These are phyloP conservation scores for Claviceps sp. DNA, from an alignment of 2,329 filamentous ascomycete genomes.

Conservation along the genomic window DNA sequence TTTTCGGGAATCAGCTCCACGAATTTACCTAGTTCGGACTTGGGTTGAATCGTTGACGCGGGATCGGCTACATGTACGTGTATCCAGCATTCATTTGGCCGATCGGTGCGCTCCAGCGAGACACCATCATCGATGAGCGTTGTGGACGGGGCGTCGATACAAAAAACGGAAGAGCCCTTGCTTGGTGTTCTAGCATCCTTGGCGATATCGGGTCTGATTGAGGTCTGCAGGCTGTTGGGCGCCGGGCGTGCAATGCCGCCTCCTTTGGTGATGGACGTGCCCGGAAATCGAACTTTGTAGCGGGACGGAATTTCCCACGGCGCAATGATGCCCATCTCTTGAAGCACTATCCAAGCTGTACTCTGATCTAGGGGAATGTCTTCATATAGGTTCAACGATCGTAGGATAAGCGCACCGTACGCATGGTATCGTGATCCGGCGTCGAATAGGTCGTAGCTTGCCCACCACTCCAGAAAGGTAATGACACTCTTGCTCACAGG, in stretches of 20 bases:
- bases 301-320: slow-evolving; percentile 58
- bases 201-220: slow-evolving; percentile 29
- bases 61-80: slow-evolving; percentile 71
- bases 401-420: slow-evolving; percentile 51
- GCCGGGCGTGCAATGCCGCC: slow-evolving; percentile 26
- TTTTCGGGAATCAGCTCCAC: slow-evolving; percentile 47
- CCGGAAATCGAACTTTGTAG: slow-evolving; percentile 45
- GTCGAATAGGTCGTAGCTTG: slow-evolving; percentile 41
- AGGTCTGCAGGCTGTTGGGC: slow-evolving; percentile 20
- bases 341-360: slow-evolving; percentile 50
- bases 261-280: slow-evolving; percentile 27
- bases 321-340: slow-evolving; percentile 59
- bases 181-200: slow-evolving; percentile 43
- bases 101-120: slow-evolving; percentile 49
- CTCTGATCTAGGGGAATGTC: slow-evolving; percentile 29
- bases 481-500: slow-evolving; percentile 36
- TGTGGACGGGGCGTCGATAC: slow-evolving; percentile 55
- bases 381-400: slow-evolving; percentile 45
- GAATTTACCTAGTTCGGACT: slow-evolving; percentile 43
- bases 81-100: slow-evolving; percentile 51
- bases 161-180: slow-evolving; percentile 48
- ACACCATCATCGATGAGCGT: slow-evolving; percentile 69
- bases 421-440: slow-evolving; percentile 40
- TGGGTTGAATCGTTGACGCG: slow-evolving; percentile 51
- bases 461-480: slow-evolving; percentile 57